These are phyloP conservation scores for Talaromyces atroroseus DNA, from an alignment of 2,329 filamentous ascomycete genomes.

Conservation along the genomic window DNA sequence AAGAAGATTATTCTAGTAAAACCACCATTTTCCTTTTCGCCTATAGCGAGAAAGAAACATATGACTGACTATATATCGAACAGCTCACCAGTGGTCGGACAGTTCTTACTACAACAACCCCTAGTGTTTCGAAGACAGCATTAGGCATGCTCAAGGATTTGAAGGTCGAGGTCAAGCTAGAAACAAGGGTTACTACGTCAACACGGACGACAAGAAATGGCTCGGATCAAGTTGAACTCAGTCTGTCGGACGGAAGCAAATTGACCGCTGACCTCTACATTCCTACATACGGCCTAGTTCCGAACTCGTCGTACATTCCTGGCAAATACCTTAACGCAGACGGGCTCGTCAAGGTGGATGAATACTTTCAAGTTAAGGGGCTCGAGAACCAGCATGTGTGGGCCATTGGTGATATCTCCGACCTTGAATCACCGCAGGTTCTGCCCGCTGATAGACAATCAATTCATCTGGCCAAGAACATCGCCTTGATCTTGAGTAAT, in stretches of 20 bases:
- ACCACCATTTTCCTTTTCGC: neutral
- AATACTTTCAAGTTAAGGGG: constrained; percentile 7
- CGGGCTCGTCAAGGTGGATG: constrained; percentile 9
- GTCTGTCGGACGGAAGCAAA: constrained; percentile 5
- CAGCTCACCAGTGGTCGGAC: constrained; percentile 7
- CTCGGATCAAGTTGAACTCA: constrained; percentile 1
- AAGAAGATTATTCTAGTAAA: constrained; percentile 10
- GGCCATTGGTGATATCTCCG: constrained; percentile 11
- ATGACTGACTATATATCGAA: neutral
- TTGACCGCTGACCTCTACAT: constrained; percentile 10
- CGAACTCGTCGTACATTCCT: constrained; percentile 10
- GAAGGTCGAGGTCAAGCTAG: constrained; percentile 5
- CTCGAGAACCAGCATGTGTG: constrained; percentile 10
- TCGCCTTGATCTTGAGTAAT: constrained; percentile 1
- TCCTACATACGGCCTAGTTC: constrained; percentile 4
- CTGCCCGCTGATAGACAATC: constrained; percentile 5
- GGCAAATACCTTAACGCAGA: constrained; percentile 5
- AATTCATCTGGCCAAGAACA: constrained; percentile 8
- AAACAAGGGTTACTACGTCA: constrained; percentile 4
- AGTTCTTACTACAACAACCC: constrained; percentile 1
- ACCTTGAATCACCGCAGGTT: constrained; percentile 5
- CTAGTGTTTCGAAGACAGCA: constrained; percentile 10
- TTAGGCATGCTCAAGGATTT: constrained; percentile 5
- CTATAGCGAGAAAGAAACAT: neutral
- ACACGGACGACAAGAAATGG: neutral